phyloP scores from a whole-genome alignment of 2,329 filamentous ascomycete genomes.

The Penicillium sp. region DNA sequence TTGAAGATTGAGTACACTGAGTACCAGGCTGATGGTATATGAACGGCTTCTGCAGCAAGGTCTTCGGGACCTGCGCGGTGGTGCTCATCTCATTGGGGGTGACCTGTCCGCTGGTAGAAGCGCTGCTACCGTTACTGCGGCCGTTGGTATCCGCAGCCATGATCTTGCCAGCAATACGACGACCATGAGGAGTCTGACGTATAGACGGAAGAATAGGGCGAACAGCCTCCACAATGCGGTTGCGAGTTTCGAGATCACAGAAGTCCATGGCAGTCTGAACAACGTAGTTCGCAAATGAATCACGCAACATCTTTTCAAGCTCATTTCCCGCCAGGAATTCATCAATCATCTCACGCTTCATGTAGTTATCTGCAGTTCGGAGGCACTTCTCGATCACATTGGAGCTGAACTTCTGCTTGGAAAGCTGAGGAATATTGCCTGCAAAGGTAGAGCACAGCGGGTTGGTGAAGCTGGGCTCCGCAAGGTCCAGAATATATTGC shows the following conservation, averaged over 20 bases:
- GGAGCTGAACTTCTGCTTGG: conserved; percentile 98
- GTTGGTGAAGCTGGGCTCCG: conserved; percentile 81
- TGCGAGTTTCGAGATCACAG: conserved; percentile 69
- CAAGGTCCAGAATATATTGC: conserved; percentile 95
- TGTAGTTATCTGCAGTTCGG: conserved; percentile 72
- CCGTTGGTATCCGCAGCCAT: conserved; percentile 51
- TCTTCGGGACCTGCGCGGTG: conserved; percentile 35
- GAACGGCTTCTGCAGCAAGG: conserved; percentile 31
- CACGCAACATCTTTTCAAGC: conserved; percentile 83
- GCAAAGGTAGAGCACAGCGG: conserved; percentile 80
- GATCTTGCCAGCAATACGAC: conserved; percentile 89
- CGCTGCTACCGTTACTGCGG: conserved; percentile 37
- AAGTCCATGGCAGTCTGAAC: conserved; percentile 94
- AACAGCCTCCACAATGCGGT: conserved; percentile 75
- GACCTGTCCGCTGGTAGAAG: conserved; percentile 31
- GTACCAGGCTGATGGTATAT: conserved; percentile 28
- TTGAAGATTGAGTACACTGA: conserved; percentile 25
- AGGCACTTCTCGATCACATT: conserved; percentile 98
- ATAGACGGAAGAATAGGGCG: conserved; percentile 81
- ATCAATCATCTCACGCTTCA: conserved; percentile 76
- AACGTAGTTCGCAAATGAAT: conserved; percentile 96
- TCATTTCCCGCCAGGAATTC: conserved; percentile 74
- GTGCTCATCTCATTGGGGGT: conserved; percentile 40
- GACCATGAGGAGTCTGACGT: conserved; percentile 87
- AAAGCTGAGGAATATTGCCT: conserved; percentile 67